Percentiles rank a stretch among this genome's conserved stretches.
Conservation (phyloP, 345 rosid species). For the Carallia pectinifolia region DNA sequence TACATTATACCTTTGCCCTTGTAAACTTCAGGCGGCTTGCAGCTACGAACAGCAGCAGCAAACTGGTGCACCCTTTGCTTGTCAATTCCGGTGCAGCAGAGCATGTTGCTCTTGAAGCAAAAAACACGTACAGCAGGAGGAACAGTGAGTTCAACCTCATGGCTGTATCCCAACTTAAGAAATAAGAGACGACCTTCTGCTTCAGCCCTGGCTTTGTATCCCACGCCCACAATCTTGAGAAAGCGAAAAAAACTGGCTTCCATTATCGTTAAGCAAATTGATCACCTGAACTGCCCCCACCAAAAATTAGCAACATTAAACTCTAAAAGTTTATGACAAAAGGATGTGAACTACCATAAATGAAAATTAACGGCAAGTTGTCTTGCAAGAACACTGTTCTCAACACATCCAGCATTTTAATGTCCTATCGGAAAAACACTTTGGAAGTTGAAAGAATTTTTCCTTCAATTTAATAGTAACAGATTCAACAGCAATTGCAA, state of each 20-base stretch:
- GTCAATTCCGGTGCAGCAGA: conserved; percentile 83
- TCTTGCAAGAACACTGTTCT: background rate
- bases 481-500: too few relatives aligned
- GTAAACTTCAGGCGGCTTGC: conserved; percentile 83
- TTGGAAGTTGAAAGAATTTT: too few relatives aligned
- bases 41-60: conserved; percentile 65
- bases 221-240: conserved; percentile 76
- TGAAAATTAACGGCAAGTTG: background rate
- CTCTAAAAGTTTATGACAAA: too few relatives aligned
- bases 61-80: conserved; percentile 82
- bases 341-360: background rate
- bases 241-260: conserved; percentile 68
- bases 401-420: too few relatives aligned
- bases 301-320: too few relatives aligned
- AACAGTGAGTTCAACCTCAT: conserved; percentile 74
- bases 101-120: conserved; percentile 83
- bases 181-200: conserved; percentile 55
- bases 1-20: conserved; percentile 81
- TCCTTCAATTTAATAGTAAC: too few relatives aligned
- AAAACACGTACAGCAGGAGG: conserved; percentile 80
- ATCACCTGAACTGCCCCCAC: background rate
- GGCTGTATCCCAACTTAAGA: conserved; percentile 81
- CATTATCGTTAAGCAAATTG: conserved; percentile 28
- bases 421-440: too few relatives aligned
- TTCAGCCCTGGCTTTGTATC: conserved; percentile 83